Evolutionary conservation across 2,329 filamentous ascomycete species (phyloP).

Genomic region (Xylaria polymorpha): DNA sequence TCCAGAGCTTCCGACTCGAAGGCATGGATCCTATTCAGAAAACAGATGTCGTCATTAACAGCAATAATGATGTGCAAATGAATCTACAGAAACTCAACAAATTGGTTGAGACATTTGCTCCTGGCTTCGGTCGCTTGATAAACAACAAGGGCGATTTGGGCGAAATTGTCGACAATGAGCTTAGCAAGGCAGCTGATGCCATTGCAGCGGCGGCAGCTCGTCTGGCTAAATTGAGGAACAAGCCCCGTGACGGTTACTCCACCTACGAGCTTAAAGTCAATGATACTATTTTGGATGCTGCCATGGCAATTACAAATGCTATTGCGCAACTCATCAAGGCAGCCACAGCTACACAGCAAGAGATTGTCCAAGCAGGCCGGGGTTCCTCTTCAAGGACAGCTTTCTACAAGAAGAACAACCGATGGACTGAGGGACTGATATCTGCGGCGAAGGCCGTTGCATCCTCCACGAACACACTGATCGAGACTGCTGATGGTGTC

Average conservation of each 20-base stretch:
- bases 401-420: slow-evolving; percentile 99
- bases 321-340: slow-evolving; percentile 96
- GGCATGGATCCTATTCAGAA: slow-evolving; percentile 91
- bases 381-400: slow-evolving; percentile 88
- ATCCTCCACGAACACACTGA: slow-evolving; percentile 91
- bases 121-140: slow-evolving; percentile 83
- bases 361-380: slow-evolving; percentile 93
- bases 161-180: slow-evolving; percentile 90
- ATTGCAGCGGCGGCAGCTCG: slow-evolving; percentile 93
- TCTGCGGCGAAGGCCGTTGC: slow-evolving; percentile 97
- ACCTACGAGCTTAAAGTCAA: slow-evolving; percentile 97
- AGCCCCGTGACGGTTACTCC: slow-evolving; percentile 93
- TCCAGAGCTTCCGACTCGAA: slow-evolving; percentile 93
- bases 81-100: slow-evolving; percentile 94
- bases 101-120: slow-evolving; percentile 89
- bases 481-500: slow-evolving; percentile 97
- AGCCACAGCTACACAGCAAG: slow-evolving; percentile 90
- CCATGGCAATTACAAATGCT: slow-evolving; percentile 90
- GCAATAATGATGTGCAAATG: slow-evolving; percentile 95
- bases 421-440: slow-evolving; percentile 98
- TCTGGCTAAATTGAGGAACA: slow-evolving; percentile 91
- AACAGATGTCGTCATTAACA: slow-evolving; percentile 97
- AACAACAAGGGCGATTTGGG: slow-evolving; percentile 86
- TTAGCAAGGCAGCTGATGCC: slow-evolving; percentile 93
- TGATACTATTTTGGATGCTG: slow-evolving; percentile 93